Evolutionary conservation across 148 eudicot species (phyloP).

Genomic region (Agrostemma githago): DNA sequence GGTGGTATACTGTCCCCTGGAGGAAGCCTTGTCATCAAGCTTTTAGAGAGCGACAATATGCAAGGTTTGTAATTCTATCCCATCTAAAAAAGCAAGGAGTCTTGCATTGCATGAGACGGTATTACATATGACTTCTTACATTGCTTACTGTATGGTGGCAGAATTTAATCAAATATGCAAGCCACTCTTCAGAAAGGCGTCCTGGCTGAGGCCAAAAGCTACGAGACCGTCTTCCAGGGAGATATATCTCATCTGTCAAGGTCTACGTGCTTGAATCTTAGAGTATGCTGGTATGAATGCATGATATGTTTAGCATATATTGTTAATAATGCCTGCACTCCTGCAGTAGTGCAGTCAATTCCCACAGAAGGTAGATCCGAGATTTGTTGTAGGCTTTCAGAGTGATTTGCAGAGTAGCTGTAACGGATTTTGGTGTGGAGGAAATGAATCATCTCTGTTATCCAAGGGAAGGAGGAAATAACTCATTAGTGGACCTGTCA

Average conservation of each 20-base stretch:
- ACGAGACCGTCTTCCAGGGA: constrained; percentile 86
- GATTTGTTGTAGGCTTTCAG: neutral
- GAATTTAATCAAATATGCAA: constrained; percentile 75
- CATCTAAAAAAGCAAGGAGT: neutral
- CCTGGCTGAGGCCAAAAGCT: constrained; percentile 96
- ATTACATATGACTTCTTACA: constrained; percentile 4
- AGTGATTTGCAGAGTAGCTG: neutral
- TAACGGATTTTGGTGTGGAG: no score
- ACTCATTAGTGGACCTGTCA: no score
- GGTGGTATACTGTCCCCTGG: constrained; percentile 54
- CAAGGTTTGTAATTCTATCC: constrained; percentile 40
- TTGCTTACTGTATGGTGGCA: constrained; percentile 26
- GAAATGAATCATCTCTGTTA: no score
- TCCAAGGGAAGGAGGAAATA: no score
- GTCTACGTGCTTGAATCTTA: constrained; percentile 26
- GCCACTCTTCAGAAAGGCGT: constrained; percentile 66
- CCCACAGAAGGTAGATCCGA: neutral
- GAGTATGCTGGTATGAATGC: neutral
- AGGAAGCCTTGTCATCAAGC: constrained; percentile 78
- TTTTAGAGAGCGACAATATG: constrained; percentile 76
- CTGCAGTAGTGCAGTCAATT: neutral
- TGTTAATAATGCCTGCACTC: neutral
- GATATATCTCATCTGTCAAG: constrained; percentile 88
- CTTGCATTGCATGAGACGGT: neutral
- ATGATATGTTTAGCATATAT: neutral